phyloP scores from a whole-genome alignment of 2,329 filamentous ascomycete genomes.

The Daldinia sp. region DNA sequence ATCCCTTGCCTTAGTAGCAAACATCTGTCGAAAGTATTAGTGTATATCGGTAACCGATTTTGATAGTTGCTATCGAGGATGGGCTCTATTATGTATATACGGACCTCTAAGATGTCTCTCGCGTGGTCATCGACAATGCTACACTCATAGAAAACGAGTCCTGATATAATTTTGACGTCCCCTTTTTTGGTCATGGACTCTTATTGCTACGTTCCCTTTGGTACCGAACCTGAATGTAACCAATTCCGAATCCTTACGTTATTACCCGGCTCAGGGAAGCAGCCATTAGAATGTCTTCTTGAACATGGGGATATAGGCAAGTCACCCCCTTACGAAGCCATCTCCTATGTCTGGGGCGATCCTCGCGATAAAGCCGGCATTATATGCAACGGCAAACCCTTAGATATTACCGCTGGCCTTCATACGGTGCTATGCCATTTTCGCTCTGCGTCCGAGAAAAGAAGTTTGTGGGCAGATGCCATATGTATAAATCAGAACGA shows the following conservation, averaged over 20 bases:
- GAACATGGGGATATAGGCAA: conserved; percentile 33
- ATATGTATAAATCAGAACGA: conserved; percentile 44
- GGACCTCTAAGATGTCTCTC: not conserved
- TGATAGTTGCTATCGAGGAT: not conserved
- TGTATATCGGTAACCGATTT: not conserved
- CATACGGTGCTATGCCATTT: conserved; percentile 25
- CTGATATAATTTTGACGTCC: not conserved
- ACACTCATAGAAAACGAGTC: not conserved
- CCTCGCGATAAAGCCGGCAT: conserved; percentile 31
- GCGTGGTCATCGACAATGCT: not conserved
- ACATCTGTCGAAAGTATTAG: not conserved
- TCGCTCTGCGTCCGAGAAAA: conserved; percentile 25
- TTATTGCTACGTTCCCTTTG: conserved; percentile 41
- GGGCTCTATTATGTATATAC: conserved; percentile 1
- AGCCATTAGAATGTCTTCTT: conserved; percentile 35
- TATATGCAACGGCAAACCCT: conserved; percentile 28
- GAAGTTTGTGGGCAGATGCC: conserved; percentile 41
- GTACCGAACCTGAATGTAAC: conserved; percentile 32
- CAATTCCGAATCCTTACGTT: conserved; percentile 39
- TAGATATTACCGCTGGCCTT: conserved; percentile 25
- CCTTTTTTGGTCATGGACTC: conserved; percentile 27
- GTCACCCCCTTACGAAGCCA: conserved; percentile 39
- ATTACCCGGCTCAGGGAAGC: conserved; percentile 29
- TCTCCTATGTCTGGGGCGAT: conserved; percentile 45
- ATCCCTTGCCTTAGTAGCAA: conserved; percentile 12